Evolutionary conservation across 768 basidiomycete genomes (phyloP).

Genomic region (Suillus ampliporus): DNA sequence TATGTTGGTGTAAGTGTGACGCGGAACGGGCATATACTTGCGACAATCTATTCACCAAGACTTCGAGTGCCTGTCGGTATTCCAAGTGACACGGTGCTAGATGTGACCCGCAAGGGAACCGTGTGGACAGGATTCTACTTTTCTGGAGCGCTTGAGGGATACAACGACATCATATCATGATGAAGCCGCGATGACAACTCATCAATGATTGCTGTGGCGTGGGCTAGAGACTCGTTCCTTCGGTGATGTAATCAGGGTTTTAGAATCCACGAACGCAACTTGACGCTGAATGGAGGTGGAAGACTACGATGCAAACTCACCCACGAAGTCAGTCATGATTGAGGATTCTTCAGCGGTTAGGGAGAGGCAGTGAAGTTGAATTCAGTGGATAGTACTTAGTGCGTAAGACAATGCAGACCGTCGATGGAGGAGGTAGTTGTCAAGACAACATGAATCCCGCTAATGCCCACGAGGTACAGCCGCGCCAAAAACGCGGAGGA

Average conservation of each 20-base stretch:
- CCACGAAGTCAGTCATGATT: background rate
- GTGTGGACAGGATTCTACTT: background rate
- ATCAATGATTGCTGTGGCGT: too few relatives aligned
- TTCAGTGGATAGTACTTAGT: constrained; percentile 27
- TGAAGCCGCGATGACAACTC: too few relatives aligned
- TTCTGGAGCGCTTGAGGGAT: too few relatives aligned
- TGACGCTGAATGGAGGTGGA: background rate
- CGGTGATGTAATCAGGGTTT: background rate
- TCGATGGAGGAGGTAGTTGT: constrained; percentile 1
- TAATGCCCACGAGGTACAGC: constrained; percentile 30
- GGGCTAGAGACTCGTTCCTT: background rate
- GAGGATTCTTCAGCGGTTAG: background rate
- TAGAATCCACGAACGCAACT: background rate
- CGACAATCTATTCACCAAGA: too few relatives aligned
- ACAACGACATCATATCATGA: too few relatives aligned
- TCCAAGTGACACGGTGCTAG: too few relatives aligned
- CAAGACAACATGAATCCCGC: constrained; percentile 7
- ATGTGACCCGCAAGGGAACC: too few relatives aligned
- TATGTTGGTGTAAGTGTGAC: background rate
- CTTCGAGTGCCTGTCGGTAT: too few relatives aligned
- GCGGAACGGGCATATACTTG: too few relatives aligned
- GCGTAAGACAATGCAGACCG: background rate
- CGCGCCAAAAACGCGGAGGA: constrained; percentile 65
- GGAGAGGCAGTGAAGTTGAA: constrained; percentile 41
- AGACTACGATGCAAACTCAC: background rate